Base-by-base conservation (phyloP, 208 protist species). In the Histomonas meleagridis region DNA sequence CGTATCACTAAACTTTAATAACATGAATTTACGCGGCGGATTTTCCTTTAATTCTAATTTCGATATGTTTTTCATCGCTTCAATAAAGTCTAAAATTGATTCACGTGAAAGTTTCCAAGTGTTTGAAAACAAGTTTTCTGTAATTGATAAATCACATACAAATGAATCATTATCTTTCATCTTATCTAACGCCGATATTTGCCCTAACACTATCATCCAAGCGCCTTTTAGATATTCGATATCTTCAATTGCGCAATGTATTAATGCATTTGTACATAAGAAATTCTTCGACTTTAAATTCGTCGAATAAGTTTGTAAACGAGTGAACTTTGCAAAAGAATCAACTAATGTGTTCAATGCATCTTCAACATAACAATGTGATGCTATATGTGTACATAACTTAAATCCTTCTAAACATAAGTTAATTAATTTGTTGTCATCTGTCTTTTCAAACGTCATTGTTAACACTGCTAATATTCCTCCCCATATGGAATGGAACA, bases 291-390 rank as follows among this genome's bases (percentile, higher is more conserved):
- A 0, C 28, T 86, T 86, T 0, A 86, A 5, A 72, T 72, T 32
- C 40, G 32, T 32, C 18, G 76, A 26, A 32, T 28, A 32, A 48
- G 43, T 49, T 60, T 53, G 46, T 16, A 91, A 49, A 21, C 49
- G 35, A n/a, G 86, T 70, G 32, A 91, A 91, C 26, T 65, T 91
- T 1, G 86, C 86, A 43, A 91, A 91, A 14, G 49, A 65, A 32
- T 91, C 55, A 32, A 91, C 86, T n/a, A 91, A 32, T 32, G 53
- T 40, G 2, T 91, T 23, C 3, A 60, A 48, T n/a, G 49, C 86
- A 46, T 69, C 55, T 69, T 60, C 53, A 4, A 91, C 55, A 65
- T 91, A 60, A 26, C 28, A 91, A 69, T 91, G 86, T 28, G n/a
- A 38, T 5, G 86, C 86, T n/a, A 91, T 69, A 32, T 65, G 86